Evolutionary conservation across 1,284 basidiomycete species (phyloP), one percentile per base, ranked within the genome.

Genomic region (Xerocomus nothofagi): DNA sequence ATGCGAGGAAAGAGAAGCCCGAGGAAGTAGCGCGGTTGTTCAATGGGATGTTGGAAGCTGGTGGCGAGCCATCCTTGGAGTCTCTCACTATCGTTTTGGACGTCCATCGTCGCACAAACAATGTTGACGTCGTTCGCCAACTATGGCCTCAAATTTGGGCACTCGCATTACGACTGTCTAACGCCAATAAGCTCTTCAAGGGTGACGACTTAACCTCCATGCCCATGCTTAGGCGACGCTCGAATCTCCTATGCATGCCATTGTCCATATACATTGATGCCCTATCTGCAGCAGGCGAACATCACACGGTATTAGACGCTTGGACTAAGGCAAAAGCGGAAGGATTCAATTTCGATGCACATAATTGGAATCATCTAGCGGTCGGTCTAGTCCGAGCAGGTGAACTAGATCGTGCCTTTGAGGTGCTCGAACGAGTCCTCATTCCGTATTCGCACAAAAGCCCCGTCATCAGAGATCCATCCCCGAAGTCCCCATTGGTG

Each of bases 321-420:
- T 98, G 96, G 95, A 70, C 74, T 15, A 65, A 73, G 26, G 79
- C 91, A 40, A 78, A 81, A 54, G 57, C 71, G 6, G 68, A 76
- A n/a, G 91, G 92, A 2, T 90, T 96, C 58, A 77, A 77, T 3
- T 93, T 95, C 63, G 93, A 98, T 65, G 80, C 90, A 11, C 84
- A 89, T 59, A 98, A 98, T 69, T 99, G 93, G 89, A 98, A 98
- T 65, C 85, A 92, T 61, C 76, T 96, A 21, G 80, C 78, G 21
- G 74, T 86, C 4, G 88, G 87, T 12, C 78, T 96, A 29, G 76
- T 93, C 26, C 81, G 87, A 29, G 89, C 87, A 0, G 93, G 89
- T 17, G 82, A 96, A 60, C 67, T 85, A 7, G 82, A 86, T 55
- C 86, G 87, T 40, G 93, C 92, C 3, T 91, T 96, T 67, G 83